These are phyloP conservation scores for Ceratobasidium papillatum DNA, from an alignment of 1,284 basidiomycete species.

Conservation along the genomic window DNA sequence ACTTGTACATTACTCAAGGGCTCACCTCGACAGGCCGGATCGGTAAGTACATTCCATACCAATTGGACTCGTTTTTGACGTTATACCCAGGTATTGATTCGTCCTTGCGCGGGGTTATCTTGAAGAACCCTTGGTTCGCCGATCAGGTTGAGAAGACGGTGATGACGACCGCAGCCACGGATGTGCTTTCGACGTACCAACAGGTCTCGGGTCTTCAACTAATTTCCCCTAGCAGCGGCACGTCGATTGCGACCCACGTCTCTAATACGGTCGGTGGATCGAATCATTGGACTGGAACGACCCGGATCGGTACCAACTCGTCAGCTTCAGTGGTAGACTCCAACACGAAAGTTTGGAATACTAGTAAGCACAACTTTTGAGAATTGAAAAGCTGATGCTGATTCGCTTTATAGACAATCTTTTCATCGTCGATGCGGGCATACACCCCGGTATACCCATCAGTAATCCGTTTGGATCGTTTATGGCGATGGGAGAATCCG, in stretches of 20 bases:
- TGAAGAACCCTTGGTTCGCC: conserved; percentile 66
- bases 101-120: conserved; percentile 59
- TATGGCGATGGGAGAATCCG: conserved; percentile 67
- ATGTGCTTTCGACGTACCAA: conserved; percentile 46
- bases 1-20: conserved; percentile 54
- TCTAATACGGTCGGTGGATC: conserved; percentile 50
- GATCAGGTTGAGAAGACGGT: conserved; percentile 64
- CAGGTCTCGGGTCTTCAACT: not conserved
- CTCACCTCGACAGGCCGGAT: not conserved
- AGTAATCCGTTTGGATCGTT: conserved; percentile 64
- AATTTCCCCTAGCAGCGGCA: conserved; percentile 59
- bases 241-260: conserved; percentile 60
- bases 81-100: conserved; percentile 48
- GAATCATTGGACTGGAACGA: conserved; percentile 68
- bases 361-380: conserved; percentile 56
- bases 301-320: conserved; percentile 56
- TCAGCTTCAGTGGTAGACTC: conserved; percentile 62
- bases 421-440: conserved; percentile 29
- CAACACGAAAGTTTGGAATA: conserved; percentile 65
- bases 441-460: conserved; percentile 50
- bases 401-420: too few species aligned
- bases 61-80: too few species aligned
- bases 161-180: conserved; percentile 62
- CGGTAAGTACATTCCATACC: not conserved
- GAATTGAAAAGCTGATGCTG: too few species aligned